Base-by-base conservation (phyloP, 176 grass and related monocot species). In the Guadua angustifolia region DNA sequence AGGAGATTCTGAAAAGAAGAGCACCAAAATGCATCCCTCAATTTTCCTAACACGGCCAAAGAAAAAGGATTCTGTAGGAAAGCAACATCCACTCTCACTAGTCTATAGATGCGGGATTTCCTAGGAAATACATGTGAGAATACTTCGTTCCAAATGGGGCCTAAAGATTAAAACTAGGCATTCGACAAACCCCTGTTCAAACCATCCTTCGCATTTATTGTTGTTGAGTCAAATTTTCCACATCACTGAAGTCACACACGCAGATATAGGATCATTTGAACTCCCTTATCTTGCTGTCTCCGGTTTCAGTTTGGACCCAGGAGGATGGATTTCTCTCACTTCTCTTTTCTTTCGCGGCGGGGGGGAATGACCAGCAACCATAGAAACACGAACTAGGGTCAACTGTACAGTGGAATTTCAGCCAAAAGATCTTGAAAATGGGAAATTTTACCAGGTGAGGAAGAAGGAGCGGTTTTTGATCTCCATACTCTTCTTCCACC, bases 401-500 rank as follows among this genome's bases (percentile, higher is more conserved):
- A 77, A 40, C 6, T 32, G 4, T 6, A 29, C 26, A 5, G 52
- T 29, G 15, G 40, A 43, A 82, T 17, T 51, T 77, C 40, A 77
- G 38, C 19, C 19, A 2, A 36, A 52, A 26, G 12, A 5, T 4
- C 17, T 9, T 13, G 7, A 43, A 43, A 69, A 0, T 3, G 22
- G 6, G 17, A 46, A 46, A 18, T 1, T 51, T 38, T 69, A 78
- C 74, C 74, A 56, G 67, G 17, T 74, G 36, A 51, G 40, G 81
- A 70, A 57, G 50, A 22, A 61, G 72, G 66, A 78, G 80, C 21
- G 64, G 64, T 58, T 83, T 56, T 8, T 83, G 80, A 61, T 78
- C 80, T 29, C 40, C 72, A 10, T 25, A 79, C 72, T 70, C 65
- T 67, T 56, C 73, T 83, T 70, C 80, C 80, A 78, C 19, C 55